A percentile compares a stretch with the other conserved stretches of the same genome.
Evolutionary conservation across 305 asterid genomes (phyloP).

Genomic region (Nicotiana rustica): DNA sequence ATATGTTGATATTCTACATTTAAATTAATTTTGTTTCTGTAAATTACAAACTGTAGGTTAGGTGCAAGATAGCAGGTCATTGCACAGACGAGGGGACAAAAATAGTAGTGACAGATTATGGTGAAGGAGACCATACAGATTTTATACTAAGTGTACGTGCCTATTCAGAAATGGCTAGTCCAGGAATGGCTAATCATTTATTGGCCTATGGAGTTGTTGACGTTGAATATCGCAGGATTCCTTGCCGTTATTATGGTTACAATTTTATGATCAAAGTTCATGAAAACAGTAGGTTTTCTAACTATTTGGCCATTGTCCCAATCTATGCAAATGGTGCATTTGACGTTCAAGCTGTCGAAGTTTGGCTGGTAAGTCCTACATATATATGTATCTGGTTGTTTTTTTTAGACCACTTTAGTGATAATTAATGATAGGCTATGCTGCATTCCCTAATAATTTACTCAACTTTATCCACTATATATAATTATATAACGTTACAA

Average conservation of each 20-base stretch:
- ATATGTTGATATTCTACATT: not conserved
- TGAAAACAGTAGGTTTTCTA: slow-evolving; percentile 54
- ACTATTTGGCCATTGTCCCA: slow-evolving; percentile 65
- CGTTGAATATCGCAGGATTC: slow-evolving; percentile 56
- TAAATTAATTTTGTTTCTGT: not conserved
- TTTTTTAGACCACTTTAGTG: too few relatives aligned
- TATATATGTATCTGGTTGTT: too few relatives aligned
- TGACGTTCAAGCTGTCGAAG: slow-evolving; percentile 55
- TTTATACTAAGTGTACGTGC: slow-evolving; percentile 63
- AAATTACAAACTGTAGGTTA: slow-evolving; percentile 46
- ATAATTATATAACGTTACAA: too few relatives aligned
- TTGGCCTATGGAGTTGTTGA: slow-evolving; percentile 68
- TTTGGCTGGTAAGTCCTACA: slow-evolving; percentile 61
- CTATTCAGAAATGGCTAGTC: slow-evolving; percentile 62
- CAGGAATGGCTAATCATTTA: slow-evolving; percentile 56
- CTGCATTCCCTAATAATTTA: too few relatives aligned
- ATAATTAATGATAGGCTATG: too few relatives aligned
- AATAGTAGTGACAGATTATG: slow-evolving; percentile 75
- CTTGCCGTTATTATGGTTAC: slow-evolving; percentile 48
- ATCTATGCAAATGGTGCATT: slow-evolving; percentile 60
- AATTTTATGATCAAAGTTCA: slow-evolving; percentile 61
- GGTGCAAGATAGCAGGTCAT: slow-evolving; percentile 61
- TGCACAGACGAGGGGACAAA: slow-evolving; percentile 67
- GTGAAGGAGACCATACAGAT: slow-evolving; percentile 67
- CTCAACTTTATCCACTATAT: too few relatives aligned